phyloP scores from a whole-genome alignment of 2,329 filamentous ascomycete species.

The Elsinoe batatas region DNA sequence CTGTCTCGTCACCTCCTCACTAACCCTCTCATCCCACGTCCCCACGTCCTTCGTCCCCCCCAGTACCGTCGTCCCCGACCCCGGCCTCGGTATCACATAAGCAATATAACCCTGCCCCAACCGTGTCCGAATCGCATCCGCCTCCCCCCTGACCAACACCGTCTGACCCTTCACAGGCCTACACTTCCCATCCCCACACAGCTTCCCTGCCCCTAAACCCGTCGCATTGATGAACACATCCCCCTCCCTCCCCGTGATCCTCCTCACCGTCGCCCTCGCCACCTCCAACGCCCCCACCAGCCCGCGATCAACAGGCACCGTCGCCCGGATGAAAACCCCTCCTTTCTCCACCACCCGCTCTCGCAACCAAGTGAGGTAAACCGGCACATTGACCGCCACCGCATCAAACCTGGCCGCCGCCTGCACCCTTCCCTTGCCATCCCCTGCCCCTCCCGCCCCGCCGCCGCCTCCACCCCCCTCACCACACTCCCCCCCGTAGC shows the following conservation, averaged over 20 bases:
- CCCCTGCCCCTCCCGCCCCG: not conserved
- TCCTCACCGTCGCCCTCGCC: not conserved
- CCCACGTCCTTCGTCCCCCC: constrained; percentile 37
- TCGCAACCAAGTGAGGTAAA: not conserved
- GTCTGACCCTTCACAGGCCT: constrained; percentile 39
- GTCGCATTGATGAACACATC: constrained; percentile 34
- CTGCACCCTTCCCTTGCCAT: not conserved
- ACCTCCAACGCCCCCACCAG: not conserved
- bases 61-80: constrained; percentile 33
- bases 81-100: constrained; percentile 36
- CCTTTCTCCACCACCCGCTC: not conserved
- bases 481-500: constrained; percentile 3
- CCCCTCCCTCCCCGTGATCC: not conserved
- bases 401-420: not conserved
- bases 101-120: constrained; percentile 24
- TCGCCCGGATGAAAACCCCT: not conserved
- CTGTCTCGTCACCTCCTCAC: constrained; percentile 25
- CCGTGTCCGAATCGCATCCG: constrained; percentile 24
- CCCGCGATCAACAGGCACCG: not conserved
- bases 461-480: not conserved
- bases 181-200: constrained; percentile 29
- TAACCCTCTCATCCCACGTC: constrained; percentile 26
- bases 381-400: not conserved
- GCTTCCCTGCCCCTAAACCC: constrained; percentile 31
- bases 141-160: constrained; percentile 35